Percentiles rank a stretch among this genome's conserved stretches.
Conservation (phyloP, 1,284 basidiomycete genomes). For the Cystobasidiaceae sp. region DNA sequence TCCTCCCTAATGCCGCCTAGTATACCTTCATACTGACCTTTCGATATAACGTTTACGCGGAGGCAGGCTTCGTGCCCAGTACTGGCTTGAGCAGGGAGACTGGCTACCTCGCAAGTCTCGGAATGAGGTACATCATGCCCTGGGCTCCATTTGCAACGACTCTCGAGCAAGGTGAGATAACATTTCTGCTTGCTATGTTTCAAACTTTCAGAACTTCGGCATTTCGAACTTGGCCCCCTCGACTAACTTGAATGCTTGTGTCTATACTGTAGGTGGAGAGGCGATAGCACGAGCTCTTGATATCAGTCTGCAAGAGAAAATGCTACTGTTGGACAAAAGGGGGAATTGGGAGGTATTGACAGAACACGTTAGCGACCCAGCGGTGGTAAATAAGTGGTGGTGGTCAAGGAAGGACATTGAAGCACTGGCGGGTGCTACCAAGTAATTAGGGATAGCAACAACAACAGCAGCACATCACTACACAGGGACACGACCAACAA, state of each 20-base stretch:
- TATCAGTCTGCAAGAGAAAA: not conserved
- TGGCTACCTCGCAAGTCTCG: not conserved
- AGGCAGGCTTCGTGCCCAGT: conserved; percentile 18
- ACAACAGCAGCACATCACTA: no score
- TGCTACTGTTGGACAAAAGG: not conserved
- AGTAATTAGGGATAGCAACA: no score
- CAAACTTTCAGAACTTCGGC: no score
- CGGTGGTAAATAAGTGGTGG: not conserved
- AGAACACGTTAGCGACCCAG: not conserved
- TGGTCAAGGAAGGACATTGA: conserved; percentile 2
- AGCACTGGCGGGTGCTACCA: no score
- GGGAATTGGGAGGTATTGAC: not conserved
- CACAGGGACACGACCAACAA: no score
- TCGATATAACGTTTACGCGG: no score
- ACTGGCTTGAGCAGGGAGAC: conserved; percentile 12
- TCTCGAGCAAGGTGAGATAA: conserved; percentile 5
- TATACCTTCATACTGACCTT: no score
- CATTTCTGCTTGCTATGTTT: no score
- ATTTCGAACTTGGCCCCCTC: no score
- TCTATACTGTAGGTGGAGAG: no score
- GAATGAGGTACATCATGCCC: conserved; percentile 19
- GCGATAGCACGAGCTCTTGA: not conserved
- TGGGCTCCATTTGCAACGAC: conserved; percentile 12
- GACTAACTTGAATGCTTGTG: no score
- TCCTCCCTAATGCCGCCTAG: no score